Evolutionary conservation across 371 early-diverging fungal species (phyloP).

Genomic region (Phascolomyces articulosus): DNA sequence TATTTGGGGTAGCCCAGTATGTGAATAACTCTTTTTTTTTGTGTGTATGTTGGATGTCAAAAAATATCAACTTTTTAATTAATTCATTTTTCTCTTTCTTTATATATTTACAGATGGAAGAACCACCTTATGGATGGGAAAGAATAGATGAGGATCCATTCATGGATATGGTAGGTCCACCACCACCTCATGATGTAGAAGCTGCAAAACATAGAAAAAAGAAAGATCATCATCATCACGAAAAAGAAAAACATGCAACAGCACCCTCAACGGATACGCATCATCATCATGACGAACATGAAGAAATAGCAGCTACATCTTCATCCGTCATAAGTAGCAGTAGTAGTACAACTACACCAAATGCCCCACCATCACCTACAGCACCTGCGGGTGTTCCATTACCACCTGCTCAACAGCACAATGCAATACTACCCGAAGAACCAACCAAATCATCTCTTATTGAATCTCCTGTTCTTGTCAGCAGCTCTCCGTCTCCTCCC

Average conservation of each 20-base stretch:
- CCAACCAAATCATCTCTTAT: neutral
- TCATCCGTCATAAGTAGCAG: neutral
- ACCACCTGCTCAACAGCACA: neutral
- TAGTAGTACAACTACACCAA: neutral
- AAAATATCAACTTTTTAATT: no score
- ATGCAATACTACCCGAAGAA: neutral
- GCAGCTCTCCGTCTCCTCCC: neutral
- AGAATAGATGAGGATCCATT: constrained; percentile 8
- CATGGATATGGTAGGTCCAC: neutral
- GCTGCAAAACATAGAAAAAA: neutral
- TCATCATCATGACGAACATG: neutral
- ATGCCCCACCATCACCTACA: neutral
- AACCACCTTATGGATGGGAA: neutral
- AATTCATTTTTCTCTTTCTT: no score
- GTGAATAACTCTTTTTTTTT: neutral
- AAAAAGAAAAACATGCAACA: neutral
- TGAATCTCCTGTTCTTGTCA: neutral
- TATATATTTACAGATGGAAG: neutral
- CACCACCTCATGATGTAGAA: neutral
- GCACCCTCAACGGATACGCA: neutral
- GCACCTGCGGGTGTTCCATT: neutral
- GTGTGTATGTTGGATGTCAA: no score
- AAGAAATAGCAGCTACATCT: neutral
- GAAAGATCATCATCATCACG: neutral
- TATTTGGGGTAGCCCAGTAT: neutral